phyloP scores from a whole-genome alignment of 371 early-diverging fungal genomes.

The Parasitella parasitica region DNA sequence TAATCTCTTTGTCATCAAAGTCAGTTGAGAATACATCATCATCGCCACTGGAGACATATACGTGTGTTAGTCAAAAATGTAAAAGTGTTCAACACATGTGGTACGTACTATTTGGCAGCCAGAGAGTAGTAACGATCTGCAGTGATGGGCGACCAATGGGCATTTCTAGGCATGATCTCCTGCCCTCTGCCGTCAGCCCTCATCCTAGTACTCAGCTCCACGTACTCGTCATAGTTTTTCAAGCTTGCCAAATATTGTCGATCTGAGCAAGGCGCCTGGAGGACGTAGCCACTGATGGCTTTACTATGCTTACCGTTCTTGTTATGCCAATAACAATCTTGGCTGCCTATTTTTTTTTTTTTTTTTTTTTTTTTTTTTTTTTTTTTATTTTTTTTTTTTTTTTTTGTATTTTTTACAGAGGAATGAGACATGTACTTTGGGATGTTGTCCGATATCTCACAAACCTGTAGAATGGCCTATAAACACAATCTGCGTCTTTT shows the following conservation, averaged over 20 bases:
- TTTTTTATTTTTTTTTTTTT: too few relatives aligned
- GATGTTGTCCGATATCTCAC: too few relatives aligned
- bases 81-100: background rate
- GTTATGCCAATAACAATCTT: conserved; percentile 50
- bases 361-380: too few relatives aligned
- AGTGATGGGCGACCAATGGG: conserved; percentile 39
- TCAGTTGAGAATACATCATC: conserved; percentile 62
- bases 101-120: conserved; percentile 37
- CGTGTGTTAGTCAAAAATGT: background rate
- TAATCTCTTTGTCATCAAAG: conserved; percentile 38
- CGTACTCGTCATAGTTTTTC: conserved; percentile 24
- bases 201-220: conserved; percentile 35
- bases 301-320: conserved; percentile 34
- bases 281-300: conserved; percentile 37
- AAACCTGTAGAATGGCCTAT: conserved; percentile 58
- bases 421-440: too few relatives aligned
- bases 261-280: conserved; percentile 60
- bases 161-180: conserved; percentile 44
- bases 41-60: conserved; percentile 43
- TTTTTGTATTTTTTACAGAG: too few relatives aligned
- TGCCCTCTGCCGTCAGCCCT: conserved; percentile 36
- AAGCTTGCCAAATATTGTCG: conserved; percentile 38
- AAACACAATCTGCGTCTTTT: conserved; percentile 44
- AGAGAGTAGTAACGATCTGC: conserved; percentile 52
- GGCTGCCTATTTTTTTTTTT: conserved; percentile 37